A percentile compares a stretch with the other conserved stretches of the same genome.
phyloP scores from a whole-genome alignment of 768 basidiomycete genomes.

The Russula sp. region DNA sequence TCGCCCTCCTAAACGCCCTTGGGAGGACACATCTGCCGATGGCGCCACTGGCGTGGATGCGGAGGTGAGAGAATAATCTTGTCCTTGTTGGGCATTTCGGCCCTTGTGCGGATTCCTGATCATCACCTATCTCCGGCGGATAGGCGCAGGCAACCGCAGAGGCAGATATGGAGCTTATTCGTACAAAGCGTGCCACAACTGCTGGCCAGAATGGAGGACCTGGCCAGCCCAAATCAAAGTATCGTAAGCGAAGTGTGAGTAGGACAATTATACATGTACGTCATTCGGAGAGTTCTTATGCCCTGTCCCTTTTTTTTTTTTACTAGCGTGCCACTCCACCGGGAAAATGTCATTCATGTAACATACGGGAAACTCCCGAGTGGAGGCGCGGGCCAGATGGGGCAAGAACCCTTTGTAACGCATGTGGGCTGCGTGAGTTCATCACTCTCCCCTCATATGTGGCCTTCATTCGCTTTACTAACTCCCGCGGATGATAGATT shows the following conservation, averaged over 20 bases:
- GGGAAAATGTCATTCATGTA: conserved; percentile 82
- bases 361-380: conserved; percentile 83
- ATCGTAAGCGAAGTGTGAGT: conserved; percentile 79
- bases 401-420: conserved; percentile 77
- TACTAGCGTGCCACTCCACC: conserved; percentile 75
- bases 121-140: conserved; percentile 25
- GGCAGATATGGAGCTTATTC: conserved; percentile 80
- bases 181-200: conserved; percentile 68
- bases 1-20: conserved; percentile 68
- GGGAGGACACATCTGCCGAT: conserved; percentile 63
- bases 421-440: conserved; percentile 73
- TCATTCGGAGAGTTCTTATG: conserved; percentile 24
- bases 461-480: not conserved
- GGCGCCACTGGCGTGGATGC: conserved; percentile 20
- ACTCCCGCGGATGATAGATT: conserved; percentile 40
- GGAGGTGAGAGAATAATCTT: conserved; percentile 13
- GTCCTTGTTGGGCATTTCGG: conserved; percentile 10
- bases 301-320: conserved; percentile 15
- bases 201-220: conserved; percentile 41
- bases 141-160: conserved; percentile 60
- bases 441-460: conserved; percentile 5
- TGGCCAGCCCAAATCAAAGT: conserved; percentile 66
- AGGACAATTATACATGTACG: conserved; percentile 5
- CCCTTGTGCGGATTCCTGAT: conserved; percentile 13
- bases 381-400: conserved; percentile 83